Evolutionary conservation across 257 asterid genomes (phyloP), one percentile per base, ranked within the genome.

Genomic region (Nicotiana otophora): DNA sequence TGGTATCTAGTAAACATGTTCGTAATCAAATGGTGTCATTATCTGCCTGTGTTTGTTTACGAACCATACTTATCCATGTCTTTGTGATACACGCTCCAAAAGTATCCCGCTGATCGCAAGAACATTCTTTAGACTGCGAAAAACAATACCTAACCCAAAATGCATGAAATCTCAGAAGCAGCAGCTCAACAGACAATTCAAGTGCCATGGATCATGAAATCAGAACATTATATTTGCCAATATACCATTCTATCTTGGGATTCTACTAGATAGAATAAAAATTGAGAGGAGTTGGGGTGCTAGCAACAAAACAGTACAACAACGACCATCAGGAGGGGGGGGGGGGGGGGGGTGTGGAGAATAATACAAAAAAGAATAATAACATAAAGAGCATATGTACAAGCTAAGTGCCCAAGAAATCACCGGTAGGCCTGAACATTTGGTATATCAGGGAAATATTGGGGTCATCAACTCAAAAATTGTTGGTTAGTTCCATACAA

Each of bases 301-400:
- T 69, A 36, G 51, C 33, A n/a, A 4, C 26, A 9, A 36, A n/a
- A n/a, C 10, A 68, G 77, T 68, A 69, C 33, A 36, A 36, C 19
- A 10, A 11, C 3, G 34, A 12, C 8, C 11, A n/a, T 5, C 1
- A 1, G 57, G 5, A 30, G 16, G 16, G 0, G 55, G 2, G 3
- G 26, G 26, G 26, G 26, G 26, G 26, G 0, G 53, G 28, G 15
- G 14, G 3, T 5, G 14, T 10, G 19, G 10, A 5, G 28, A 17
- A 39, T 5, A 69, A 39, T 39, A 39, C 33, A 69, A 10, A 6
- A n/a, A 46, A 12, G 12, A 23, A 46, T 23, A 74, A 5, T 20
- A 70, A 74, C 62, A 74, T 46, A 46, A 72, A 23, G 61, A 23
- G 61, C 79, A 74, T 74, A 48, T 48, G 26, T 74, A 74, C 79